Evolutionary conservation across 805 yeast species (phyloP).

Genomic region (Ogataea pignaliae): DNA sequence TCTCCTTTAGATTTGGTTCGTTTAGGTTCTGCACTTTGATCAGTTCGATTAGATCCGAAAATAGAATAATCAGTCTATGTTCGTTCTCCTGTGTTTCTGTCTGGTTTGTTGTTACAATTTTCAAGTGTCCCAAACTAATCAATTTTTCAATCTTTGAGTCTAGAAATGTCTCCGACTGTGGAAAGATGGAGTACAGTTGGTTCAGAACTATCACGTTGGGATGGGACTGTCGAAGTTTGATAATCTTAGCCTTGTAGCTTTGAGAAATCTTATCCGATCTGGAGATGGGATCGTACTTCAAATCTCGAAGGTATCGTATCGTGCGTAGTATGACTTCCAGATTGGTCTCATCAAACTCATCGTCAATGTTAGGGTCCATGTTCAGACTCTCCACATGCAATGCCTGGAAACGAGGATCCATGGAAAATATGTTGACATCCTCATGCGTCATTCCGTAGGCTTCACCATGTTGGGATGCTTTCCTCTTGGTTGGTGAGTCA

Average conservation of each 20-base stretch:
- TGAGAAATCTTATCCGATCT: slow-evolving; percentile 19
- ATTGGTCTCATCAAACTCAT: slow-evolving; percentile 12
- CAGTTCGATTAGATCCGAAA: slow-evolving; percentile 16
- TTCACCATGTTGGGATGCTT: slow-evolving; percentile 4
- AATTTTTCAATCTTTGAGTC: slow-evolving; percentile 40
- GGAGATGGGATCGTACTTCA: slow-evolving; percentile 19
- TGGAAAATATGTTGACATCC: slow-evolving; percentile 13
- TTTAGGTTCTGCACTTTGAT: slow-evolving; percentile 3
- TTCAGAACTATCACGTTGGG: slow-evolving; percentile 40
- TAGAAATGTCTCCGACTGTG: slow-evolving; percentile 44
- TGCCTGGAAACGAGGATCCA: slow-evolving; percentile 6
- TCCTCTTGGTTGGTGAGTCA: neutral
- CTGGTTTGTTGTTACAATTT: slow-evolving; percentile 18
- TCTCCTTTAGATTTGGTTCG: neutral
- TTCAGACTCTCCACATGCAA: slow-evolving; percentile 5
- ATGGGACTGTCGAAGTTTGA: slow-evolving; percentile 14
- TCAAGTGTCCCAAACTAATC: slow-evolving; percentile 33
- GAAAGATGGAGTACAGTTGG: slow-evolving; percentile 47
- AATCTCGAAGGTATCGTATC: slow-evolving; percentile 14
- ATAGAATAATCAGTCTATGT: slow-evolving; percentile 21
- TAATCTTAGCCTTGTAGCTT: slow-evolving; percentile 16
- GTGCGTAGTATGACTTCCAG: slow-evolving; percentile 12
- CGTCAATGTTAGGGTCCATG: slow-evolving; percentile 10
- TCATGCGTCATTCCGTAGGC: slow-evolving; percentile 10
- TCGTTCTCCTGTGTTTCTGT: slow-evolving; percentile 8